A percentile compares a stretch with the other conserved stretches of the same genome.
phyloP scores from a whole-genome alignment of 371 early-diverging fungal genomes.

The Mortierella sp. region DNA sequence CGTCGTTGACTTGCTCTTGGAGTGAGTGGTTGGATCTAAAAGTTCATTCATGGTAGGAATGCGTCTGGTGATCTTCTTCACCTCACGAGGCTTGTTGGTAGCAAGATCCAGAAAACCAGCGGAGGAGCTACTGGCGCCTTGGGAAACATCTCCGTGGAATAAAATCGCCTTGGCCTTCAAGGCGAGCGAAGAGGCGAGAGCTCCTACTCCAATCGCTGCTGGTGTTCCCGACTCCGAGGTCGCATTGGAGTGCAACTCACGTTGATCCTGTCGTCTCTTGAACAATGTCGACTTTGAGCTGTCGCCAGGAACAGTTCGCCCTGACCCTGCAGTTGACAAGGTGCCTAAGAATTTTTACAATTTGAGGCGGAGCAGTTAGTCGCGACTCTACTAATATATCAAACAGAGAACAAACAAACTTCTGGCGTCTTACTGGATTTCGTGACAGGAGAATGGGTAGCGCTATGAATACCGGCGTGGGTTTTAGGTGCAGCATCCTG shows the following conservation, averaged over 20 bases:
- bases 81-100: slow-evolving; percentile 31
- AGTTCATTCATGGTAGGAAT: slow-evolving; percentile 56
- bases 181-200: slow-evolving; percentile 39
- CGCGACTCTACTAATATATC: not conserved
- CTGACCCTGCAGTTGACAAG: not conserved
- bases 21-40: slow-evolving; percentile 22
- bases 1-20: not conserved
- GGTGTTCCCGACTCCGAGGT: slow-evolving; percentile 44
- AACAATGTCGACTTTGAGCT: slow-evolving; percentile 32
- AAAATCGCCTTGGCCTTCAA: slow-evolving; percentile 55
- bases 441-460: not conserved
- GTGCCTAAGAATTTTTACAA: not conserved
- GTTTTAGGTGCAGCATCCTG: not conserved
- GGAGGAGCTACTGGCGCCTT: slow-evolving; percentile 61
- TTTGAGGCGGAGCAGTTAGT: not conserved
- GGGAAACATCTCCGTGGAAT: slow-evolving; percentile 57
- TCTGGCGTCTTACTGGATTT: not conserved
- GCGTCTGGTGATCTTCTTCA: slow-evolving; percentile 36
- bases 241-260: slow-evolving; percentile 44
- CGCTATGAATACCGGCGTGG: not conserved
- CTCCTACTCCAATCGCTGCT: slow-evolving; percentile 23
- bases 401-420: not conserved
- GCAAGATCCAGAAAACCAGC: slow-evolving; percentile 58
- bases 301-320: slow-evolving; percentile 11
- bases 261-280: slow-evolving; percentile 58